These are phyloP conservation scores for Agroathelia rolfsii DNA, from an alignment of 1,284 basidiomycete genomes.

Conservation along the genomic window DNA sequence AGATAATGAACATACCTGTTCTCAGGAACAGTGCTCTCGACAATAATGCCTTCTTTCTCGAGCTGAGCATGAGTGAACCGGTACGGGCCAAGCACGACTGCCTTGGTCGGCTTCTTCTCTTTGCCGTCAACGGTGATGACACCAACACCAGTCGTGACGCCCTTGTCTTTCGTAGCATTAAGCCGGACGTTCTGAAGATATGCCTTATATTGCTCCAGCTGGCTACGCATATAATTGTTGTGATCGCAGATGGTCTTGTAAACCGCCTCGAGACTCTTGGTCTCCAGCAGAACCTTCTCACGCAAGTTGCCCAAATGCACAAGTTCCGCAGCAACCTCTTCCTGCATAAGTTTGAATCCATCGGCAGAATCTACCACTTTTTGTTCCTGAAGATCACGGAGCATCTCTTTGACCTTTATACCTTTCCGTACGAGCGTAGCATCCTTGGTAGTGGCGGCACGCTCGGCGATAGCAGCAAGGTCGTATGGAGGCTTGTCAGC, in stretches of 20 bases:
- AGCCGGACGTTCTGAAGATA: slow-evolving; percentile 96
- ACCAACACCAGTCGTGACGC: slow-evolving; percentile 78
- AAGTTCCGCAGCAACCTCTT: slow-evolving; percentile 92
- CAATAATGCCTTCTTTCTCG: slow-evolving; percentile 99
- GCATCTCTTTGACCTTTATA: slow-evolving; percentile 99
- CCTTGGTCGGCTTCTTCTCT: slow-evolving; percentile 86
- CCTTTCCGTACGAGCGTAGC: slow-evolving; percentile 90
- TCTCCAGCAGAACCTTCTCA: slow-evolving; percentile 93
- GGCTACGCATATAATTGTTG: slow-evolving; percentile 92
- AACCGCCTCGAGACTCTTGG: slow-evolving; percentile 86
- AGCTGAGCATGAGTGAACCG: slow-evolving; percentile 95
- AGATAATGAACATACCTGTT: slow-evolving; percentile 60
- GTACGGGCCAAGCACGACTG: slow-evolving; percentile 88
- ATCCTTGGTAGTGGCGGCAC: slow-evolving; percentile 95
- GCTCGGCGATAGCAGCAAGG: slow-evolving; percentile 83
- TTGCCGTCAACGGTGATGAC: slow-evolving; percentile 95
- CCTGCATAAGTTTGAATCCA: slow-evolving; percentile 90
- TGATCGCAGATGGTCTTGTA: slow-evolving; percentile 99
- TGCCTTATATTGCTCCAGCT: slow-evolving; percentile 99
- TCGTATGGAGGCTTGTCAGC: slow-evolving; percentile 84
- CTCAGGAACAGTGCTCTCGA: slow-evolving; percentile 97
- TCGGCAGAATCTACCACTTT: slow-evolving; percentile 79
- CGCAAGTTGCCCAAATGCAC: slow-evolving; percentile 92
- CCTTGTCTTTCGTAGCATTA: slow-evolving; percentile 81
- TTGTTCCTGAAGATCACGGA: slow-evolving; percentile 89